Evolutionary conservation across 768 basidiomycete species (phyloP).

Genomic region (Tubosaeta brunneosetosa): DNA sequence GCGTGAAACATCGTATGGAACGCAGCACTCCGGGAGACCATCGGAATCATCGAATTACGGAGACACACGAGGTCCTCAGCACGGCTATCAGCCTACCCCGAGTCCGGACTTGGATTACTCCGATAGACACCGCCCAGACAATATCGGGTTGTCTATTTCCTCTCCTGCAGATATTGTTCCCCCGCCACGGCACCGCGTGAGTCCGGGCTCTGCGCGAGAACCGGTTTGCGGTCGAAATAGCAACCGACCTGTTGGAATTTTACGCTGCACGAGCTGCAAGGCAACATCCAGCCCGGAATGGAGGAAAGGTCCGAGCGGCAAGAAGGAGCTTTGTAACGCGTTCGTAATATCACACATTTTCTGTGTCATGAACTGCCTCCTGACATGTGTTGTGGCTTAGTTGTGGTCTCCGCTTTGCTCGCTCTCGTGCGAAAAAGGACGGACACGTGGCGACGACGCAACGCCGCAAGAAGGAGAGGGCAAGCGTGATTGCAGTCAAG

Average conservation of each 20-base stretch:
- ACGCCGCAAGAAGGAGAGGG: slow-evolving; percentile 62
- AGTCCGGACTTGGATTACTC: slow-evolving; percentile 38
- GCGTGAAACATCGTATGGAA: slow-evolving; percentile 27
- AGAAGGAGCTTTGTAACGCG: slow-evolving; percentile 92
- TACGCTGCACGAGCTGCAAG: slow-evolving; percentile 76
- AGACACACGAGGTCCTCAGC: slow-evolving; percentile 29
- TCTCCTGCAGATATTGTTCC: slow-evolving; percentile 48
- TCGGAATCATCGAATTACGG: slow-evolving; percentile 30
- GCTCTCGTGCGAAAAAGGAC: slow-evolving; percentile 85
- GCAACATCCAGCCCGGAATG: slow-evolving; percentile 82
- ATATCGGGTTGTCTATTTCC: slow-evolving; percentile 22
- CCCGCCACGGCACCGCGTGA: slow-evolving; percentile 51
- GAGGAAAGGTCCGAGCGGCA: slow-evolving; percentile 87
- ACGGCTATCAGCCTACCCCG: slow-evolving; percentile 35
- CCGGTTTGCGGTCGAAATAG: slow-evolving; percentile 38
- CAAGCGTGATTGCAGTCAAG: slow-evolving; percentile 23
- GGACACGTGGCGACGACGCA: slow-evolving; percentile 48
- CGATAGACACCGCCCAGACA: slow-evolving; percentile 33
- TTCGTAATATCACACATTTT: slow-evolving; percentile 41
- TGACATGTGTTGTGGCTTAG: slow-evolving; percentile 37
- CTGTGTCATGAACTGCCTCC: slow-evolving; percentile 10
- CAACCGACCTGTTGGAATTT: slow-evolving; percentile 68
- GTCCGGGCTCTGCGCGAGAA: slow-evolving; percentile 49
- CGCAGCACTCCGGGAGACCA: slow-evolving; percentile 36
- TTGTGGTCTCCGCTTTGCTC: slow-evolving; percentile 82